These are phyloP conservation scores for Scheffersomyces coipomensis DNA, from an alignment of 805 yeast genomes.

Conservation along the genomic window DNA sequence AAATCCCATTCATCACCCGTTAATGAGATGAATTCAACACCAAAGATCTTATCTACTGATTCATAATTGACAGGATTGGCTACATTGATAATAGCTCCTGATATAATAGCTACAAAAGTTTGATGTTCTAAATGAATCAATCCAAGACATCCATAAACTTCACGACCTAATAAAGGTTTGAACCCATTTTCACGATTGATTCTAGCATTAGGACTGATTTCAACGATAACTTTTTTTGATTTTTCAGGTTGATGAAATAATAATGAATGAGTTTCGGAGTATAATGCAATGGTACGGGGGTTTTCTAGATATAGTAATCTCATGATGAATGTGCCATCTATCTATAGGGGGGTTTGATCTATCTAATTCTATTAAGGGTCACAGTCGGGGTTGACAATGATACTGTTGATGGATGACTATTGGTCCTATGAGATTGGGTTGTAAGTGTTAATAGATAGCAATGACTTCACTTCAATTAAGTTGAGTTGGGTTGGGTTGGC, in stretches of 20 bases:
- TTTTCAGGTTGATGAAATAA: slow-evolving; percentile 21
- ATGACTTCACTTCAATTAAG: too few species aligned
- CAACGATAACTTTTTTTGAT: slow-evolving; percentile 37
- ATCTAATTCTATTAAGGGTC: too few species aligned
- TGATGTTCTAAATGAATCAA: slow-evolving; percentile 67
- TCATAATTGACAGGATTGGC: slow-evolving; percentile 83
- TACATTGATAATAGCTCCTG: slow-evolving; percentile 64
- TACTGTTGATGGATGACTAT: too few species aligned
- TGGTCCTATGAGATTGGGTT: too few species aligned
- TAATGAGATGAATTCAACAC: slow-evolving; percentile 85
- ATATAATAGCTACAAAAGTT: slow-evolving; percentile 74
- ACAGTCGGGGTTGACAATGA: too few species aligned
- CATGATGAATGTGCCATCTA: slow-evolving; percentile 17
- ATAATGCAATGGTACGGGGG: slow-evolving; percentile 29
- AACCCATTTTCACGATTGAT: slow-evolving; percentile 39
- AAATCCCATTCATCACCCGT: slow-evolving; percentile 78
- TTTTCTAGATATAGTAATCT: slow-evolving; percentile 28
- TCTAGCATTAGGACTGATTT: slow-evolving; percentile 37
- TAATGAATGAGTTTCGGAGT: slow-evolving; percentile 28
- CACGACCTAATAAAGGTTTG: slow-evolving; percentile 34
- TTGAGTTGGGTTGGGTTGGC: too few species aligned
- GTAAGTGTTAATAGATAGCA: too few species aligned
- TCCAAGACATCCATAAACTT: slow-evolving; percentile 73
- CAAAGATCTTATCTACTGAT: slow-evolving; percentile 71
- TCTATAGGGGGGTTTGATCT: neutral